Conservation (phyloP, 2,329 filamentous ascomycete genomes). For the Aureobasidium sp. region DNA sequence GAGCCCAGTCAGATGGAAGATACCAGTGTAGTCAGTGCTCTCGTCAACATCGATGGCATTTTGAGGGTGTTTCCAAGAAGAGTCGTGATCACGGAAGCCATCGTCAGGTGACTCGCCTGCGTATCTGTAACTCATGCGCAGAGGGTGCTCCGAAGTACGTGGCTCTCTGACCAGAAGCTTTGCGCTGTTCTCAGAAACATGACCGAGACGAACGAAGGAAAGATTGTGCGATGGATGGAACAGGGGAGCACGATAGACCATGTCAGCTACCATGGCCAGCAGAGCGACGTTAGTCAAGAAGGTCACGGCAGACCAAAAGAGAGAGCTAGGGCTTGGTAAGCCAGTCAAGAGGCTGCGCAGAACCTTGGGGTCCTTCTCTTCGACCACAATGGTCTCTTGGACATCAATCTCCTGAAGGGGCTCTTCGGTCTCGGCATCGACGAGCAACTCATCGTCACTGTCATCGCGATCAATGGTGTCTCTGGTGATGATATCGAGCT, state of each 20-base stretch:
- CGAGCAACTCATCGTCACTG: constrained; percentile 23
- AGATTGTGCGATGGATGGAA: constrained; percentile 65
- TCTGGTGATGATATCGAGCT: constrained; percentile 29
- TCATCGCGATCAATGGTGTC: constrained; percentile 29
- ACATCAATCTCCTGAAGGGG: constrained; percentile 44
- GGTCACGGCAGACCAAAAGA: constrained; percentile 56
- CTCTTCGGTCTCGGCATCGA: constrained; percentile 28
- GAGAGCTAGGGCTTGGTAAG: constrained; percentile 62
- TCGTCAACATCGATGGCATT: constrained; percentile 58
- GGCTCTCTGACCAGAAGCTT: constrained; percentile 81
- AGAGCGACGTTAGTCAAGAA: constrained; percentile 57
- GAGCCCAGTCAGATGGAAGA: constrained; percentile 58
- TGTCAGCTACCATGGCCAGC: constrained; percentile 63
- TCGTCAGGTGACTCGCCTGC: constrained; percentile 34
- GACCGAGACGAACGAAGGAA: constrained; percentile 79
- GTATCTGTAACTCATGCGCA: constrained; percentile 57
- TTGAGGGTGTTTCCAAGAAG: constrained; percentile 59
- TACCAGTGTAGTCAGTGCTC: constrained; percentile 73
- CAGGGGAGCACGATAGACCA: constrained; percentile 63
- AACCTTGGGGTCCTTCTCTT: constrained; percentile 47
- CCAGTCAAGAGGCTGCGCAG: constrained; percentile 65
- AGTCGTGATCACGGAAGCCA: constrained; percentile 46
- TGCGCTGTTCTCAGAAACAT: constrained; percentile 71
- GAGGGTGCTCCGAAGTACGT: constrained; percentile 61
- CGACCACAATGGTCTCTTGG: constrained; percentile 52